Conservation (phyloP, 1,139 yeast genomes). For the Saccharomyces hybrid region DNA sequence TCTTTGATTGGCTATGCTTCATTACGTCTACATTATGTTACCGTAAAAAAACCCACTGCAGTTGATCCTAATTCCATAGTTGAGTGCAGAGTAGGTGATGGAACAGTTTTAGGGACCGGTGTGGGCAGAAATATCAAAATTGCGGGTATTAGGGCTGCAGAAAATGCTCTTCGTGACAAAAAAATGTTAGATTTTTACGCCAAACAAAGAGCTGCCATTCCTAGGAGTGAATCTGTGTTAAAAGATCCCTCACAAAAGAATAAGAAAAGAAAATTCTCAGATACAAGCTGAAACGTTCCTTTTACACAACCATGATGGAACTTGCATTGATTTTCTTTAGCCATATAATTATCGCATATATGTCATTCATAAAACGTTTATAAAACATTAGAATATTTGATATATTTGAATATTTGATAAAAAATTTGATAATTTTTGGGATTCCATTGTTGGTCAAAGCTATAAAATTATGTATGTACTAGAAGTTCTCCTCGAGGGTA, state of each 20-base stretch:
- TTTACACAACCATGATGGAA: neutral
- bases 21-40: slow-evolving; percentile 57
- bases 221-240: slow-evolving; percentile 41
- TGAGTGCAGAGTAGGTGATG: slow-evolving; percentile 55
- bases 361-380: neutral
- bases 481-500: no score
- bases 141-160: slow-evolving; percentile 69
- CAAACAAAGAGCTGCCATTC: slow-evolving; percentile 51
- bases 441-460: no score
- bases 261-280: neutral
- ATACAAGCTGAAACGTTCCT: neutral
- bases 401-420: no score
- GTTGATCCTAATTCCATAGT: slow-evolving; percentile 45
- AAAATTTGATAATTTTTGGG: no score
- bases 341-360: neutral
- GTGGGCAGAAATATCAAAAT: slow-evolving; percentile 53
- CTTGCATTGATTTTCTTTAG: neutral
- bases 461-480: no score
- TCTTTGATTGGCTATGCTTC: slow-evolving; percentile 73
- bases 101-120: slow-evolving; percentile 60
- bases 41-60: slow-evolving; percentile 49
- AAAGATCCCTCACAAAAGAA: slow-evolving; percentile 8
- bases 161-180: slow-evolving; percentile 56
- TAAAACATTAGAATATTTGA: neutral
- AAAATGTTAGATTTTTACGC: slow-evolving; percentile 58